Conservation (phyloP, 257 asterid species). For the Solanum paucissectum region DNA sequence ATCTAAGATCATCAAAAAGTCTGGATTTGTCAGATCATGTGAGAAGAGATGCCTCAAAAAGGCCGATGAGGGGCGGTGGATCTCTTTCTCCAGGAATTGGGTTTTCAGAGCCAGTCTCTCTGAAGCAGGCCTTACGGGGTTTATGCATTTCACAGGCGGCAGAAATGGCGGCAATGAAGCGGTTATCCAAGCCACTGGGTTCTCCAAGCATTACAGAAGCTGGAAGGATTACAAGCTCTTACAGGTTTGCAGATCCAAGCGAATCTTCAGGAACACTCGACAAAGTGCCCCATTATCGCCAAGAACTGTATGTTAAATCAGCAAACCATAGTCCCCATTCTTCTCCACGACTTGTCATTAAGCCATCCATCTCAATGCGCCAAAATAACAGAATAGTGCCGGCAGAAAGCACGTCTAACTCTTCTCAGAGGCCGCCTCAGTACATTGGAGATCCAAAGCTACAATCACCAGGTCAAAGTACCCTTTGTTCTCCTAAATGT, state of each 20-base stretch:
- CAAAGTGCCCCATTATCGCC: conserved; percentile 9
- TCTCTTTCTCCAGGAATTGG: conserved; percentile 68
- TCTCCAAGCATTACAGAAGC: conserved; percentile 68
- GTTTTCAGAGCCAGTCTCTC: conserved; percentile 71
- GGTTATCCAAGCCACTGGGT: conserved; percentile 52
- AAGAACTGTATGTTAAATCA: conserved; percentile 24
- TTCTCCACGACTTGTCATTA: conserved; percentile 23
- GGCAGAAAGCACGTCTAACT: not conserved
- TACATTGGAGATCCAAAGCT: not conserved
- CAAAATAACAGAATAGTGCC: conserved; percentile 1
- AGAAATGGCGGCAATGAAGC: conserved; percentile 72
- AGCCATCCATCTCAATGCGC: not conserved
- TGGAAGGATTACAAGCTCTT: conserved; percentile 29
- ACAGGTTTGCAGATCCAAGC: conserved; percentile 41
- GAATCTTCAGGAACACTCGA: conserved; percentile 28
- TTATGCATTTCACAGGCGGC: conserved; percentile 94
- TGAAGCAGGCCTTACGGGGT: conserved; percentile 91
- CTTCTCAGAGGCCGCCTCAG: not conserved
- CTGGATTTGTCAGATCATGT: conserved; percentile 31
- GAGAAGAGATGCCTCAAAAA: conserved; percentile 44
- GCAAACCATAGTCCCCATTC: conserved; percentile 25
- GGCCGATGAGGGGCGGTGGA: conserved; percentile 54
- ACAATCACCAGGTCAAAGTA: not conserved
- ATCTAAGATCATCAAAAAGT: conserved; percentile 31
- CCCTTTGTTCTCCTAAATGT: not conserved